Evolutionary conservation across 306 rosid species (phyloP).

Genomic region (Senna tora): DNA sequence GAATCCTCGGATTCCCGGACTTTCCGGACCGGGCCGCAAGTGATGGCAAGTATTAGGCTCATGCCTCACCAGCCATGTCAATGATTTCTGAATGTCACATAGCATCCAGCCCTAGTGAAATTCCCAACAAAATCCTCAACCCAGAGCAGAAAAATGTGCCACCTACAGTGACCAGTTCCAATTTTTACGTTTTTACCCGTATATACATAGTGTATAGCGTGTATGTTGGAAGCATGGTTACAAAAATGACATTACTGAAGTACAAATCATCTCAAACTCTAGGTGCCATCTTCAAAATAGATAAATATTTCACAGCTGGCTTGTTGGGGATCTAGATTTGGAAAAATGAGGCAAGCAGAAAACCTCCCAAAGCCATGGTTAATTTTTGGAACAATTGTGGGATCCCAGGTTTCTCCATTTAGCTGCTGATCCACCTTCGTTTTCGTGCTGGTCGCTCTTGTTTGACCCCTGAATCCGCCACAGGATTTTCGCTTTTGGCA

Average conservation of each 20-base stretch:
- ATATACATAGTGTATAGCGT: constrained; percentile 58
- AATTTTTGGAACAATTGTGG: constrained; percentile 30
- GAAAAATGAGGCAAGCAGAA: constrained; percentile 40
- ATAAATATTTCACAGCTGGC: constrained; percentile 30
- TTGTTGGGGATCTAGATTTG: constrained; percentile 38
- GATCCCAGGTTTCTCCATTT: constrained; percentile 31
- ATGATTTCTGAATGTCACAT: constrained; percentile 25
- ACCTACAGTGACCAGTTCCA: constrained; percentile 61
- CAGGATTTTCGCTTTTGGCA: constrained; percentile 62
- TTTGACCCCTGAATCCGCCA: constrained; percentile 69
- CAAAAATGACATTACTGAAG: constrained; percentile 50
- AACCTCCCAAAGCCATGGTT: constrained; percentile 35
- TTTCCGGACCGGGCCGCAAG: constrained; percentile 25
- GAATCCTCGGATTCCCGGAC: constrained; percentile 6
- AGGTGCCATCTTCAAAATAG: constrained; percentile 40
- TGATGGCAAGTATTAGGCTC: constrained; percentile 30
- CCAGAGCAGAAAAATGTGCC: constrained; percentile 52
- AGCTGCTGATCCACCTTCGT: constrained; percentile 91
- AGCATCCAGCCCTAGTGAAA: constrained; percentile 40
- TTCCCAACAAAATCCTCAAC: constrained; percentile 35
- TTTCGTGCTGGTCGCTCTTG: constrained; percentile 95
- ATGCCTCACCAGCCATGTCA: constrained; percentile 43
- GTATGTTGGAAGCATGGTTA: constrained; percentile 51
- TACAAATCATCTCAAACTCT: constrained; percentile 54
- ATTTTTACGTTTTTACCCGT: constrained; percentile 68